Percentiles rank a stretch among this genome's conserved stretches.
phyloP scores from a whole-genome alignment of 257 asterid genomes.

The Lithospermum erythrorhizon region DNA sequence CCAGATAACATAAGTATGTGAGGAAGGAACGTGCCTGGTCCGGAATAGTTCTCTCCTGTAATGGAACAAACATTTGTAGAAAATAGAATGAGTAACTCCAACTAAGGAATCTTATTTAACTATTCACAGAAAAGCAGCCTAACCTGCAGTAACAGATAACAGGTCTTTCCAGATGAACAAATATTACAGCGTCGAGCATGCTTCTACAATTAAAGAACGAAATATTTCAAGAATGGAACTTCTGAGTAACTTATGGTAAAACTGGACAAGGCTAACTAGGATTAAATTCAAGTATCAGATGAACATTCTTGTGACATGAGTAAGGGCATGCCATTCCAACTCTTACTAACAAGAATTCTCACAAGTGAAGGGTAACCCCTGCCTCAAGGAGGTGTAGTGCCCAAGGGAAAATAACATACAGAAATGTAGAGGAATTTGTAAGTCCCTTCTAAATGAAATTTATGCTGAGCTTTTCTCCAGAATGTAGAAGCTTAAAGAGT shows the following conservation, averaged over 20 bases:
- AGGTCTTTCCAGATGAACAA: slow-evolving; percentile 75
- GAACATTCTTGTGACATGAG: too few species aligned
- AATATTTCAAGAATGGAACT: neutral
- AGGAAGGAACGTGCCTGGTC: slow-evolving; percentile 58
- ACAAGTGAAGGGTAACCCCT: neutral
- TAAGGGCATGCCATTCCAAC: neutral
- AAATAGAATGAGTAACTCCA: slow-evolving; percentile 9
- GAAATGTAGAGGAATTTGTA: neutral
- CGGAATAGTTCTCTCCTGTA: slow-evolving; percentile 68
- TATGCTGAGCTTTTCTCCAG: neutral
- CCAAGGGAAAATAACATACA: neutral
- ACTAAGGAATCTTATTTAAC: neutral
- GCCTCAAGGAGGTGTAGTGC: neutral
- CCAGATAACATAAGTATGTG: slow-evolving; percentile 74
- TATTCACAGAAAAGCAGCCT: slow-evolving; percentile 15
- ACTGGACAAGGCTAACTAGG: neutral
- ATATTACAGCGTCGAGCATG: slow-evolving; percentile 60
- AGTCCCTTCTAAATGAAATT: neutral
- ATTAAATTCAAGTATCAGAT: neutral
- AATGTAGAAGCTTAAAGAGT: neutral
- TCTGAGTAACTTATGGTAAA: neutral
- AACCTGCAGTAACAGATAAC: slow-evolving; percentile 88
- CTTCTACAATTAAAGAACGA: slow-evolving; percentile 37
- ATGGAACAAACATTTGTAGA: slow-evolving; percentile 9
- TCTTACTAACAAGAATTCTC: neutral